These are phyloP conservation scores for Ascochyta lentis DNA, from an alignment of 2,329 filamentous ascomycete genomes.

Conservation along the genomic window DNA sequence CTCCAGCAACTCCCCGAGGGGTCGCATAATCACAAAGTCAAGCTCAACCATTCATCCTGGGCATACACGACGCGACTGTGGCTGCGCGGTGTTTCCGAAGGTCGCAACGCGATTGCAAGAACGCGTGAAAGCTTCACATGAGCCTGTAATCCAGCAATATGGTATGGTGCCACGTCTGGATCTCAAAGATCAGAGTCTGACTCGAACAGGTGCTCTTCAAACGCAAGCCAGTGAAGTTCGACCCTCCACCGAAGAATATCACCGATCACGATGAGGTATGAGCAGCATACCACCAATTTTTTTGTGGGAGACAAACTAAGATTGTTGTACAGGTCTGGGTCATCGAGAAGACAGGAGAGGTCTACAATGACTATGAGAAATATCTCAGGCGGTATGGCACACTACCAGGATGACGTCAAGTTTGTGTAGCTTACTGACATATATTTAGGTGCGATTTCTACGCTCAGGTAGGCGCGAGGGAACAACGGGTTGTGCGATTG, in stretches of 20 bases:
- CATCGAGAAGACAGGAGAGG: slow-evolving; percentile 86
- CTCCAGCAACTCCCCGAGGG: slow-evolving; percentile 17
- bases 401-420: slow-evolving; percentile 29
- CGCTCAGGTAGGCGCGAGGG: slow-evolving; percentile 70
- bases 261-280: slow-evolving; percentile 85
- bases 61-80: slow-evolving; percentile 20
- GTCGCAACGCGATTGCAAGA: slow-evolving; percentile 36
- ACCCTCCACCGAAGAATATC: slow-evolving; percentile 73
- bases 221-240: slow-evolving; percentile 88
- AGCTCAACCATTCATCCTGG: slow-evolving; percentile 1
- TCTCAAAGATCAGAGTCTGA: slow-evolving; percentile 22
- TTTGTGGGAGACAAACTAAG: slow-evolving; percentile 35
- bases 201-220: slow-evolving; percentile 84
- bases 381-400: slow-evolving; percentile 78
- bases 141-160: slow-evolving; percentile 37
- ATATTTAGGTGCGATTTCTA: slow-evolving; percentile 83
- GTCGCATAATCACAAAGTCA: slow-evolving; percentile 12
- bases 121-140: slow-evolving; percentile 40
- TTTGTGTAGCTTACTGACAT: slow-evolving; percentile 23
- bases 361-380: slow-evolving; percentile 87
- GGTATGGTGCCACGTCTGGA: slow-evolving; percentile 27
- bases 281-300: slow-evolving; percentile 23
- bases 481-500: background rate
- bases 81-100: slow-evolving; percentile 35
- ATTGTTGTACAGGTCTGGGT: slow-evolving; percentile 76